A percentile compares a stretch with the other conserved stretches of the same genome.
Evolutionary conservation across 2,329 filamentous ascomycete species (phyloP).

Genomic region (Didymella pomorum): DNA sequence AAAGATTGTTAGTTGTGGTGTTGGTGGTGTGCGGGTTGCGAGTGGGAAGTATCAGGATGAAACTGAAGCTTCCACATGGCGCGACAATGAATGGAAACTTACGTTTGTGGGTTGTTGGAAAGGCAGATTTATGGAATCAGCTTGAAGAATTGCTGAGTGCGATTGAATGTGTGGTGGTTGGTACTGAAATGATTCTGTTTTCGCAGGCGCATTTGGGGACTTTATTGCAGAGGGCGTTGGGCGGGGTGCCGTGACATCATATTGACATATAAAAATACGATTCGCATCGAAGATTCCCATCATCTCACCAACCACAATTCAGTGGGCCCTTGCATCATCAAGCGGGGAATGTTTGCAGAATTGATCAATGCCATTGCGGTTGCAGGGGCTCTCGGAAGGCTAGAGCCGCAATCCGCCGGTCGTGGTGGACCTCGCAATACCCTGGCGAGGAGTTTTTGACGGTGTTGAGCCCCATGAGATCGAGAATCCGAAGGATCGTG

Average conservation of each 20-base stretch:
- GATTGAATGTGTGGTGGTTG: conserved; percentile 1
- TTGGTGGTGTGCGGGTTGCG: background rate
- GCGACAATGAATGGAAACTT: conserved; percentile 1
- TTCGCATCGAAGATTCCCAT: conserved; percentile 23
- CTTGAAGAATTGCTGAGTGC: background rate
- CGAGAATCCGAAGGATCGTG: background rate
- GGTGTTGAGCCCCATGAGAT: conserved; percentile 5
- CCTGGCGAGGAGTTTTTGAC: conserved; percentile 2
- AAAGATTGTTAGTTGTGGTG: conserved; percentile 11
- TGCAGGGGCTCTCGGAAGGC: conserved; percentile 10
- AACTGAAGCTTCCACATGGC: background rate
- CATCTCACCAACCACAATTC: conserved; percentile 5
- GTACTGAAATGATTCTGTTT: conserved; percentile 1
- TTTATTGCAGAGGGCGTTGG: conserved; percentile 9
- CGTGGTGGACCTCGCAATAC: conserved; percentile 3
- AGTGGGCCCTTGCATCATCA: conserved; percentile 23
- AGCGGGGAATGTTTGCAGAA: conserved; percentile 13
- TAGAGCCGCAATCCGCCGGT: conserved; percentile 19
- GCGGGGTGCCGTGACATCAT: conserved; percentile 24
- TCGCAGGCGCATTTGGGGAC: conserved; percentile 5
- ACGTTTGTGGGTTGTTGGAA: conserved; percentile 6
- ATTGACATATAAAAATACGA: conserved; percentile 16
- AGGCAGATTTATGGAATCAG: background rate
- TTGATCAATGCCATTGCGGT: conserved; percentile 9
- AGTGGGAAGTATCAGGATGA: background rate